Evolutionary conservation across 352 stramenopile species (phyloP).

Genomic region (Globisporangium nagaii): DNA sequence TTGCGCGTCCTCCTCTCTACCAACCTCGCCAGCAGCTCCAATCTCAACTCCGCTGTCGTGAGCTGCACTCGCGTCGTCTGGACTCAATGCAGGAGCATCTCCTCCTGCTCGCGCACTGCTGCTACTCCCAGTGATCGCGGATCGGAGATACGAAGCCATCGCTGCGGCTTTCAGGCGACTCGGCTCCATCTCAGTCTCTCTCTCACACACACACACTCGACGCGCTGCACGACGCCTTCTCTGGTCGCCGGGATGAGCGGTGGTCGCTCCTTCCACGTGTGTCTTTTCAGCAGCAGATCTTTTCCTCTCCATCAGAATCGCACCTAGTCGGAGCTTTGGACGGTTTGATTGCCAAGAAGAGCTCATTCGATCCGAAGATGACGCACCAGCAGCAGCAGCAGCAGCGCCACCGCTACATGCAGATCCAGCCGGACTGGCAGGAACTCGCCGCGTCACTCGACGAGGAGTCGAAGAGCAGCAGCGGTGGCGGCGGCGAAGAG

Average conservation of each 20-base stretch:
- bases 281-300: too few relatives aligned
- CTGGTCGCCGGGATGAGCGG: too few relatives aligned
- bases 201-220: background rate
- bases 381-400: background rate
- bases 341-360: too few relatives aligned
- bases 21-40: background rate
- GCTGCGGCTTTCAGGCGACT: conserved; percentile 14
- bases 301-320: background rate
- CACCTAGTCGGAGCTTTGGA: too few relatives aligned
- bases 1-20: background rate
- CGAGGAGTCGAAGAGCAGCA: background rate
- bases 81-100: background rate
- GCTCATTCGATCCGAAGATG: background rate
- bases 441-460: background rate
- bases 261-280: too few relatives aligned
- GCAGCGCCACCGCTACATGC: conserved; percentile 31
- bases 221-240: too few relatives aligned
- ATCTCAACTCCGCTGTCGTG: too few relatives aligned
- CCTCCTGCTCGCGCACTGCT: background rate
- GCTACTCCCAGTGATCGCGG: conserved; percentile 26
- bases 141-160: conserved; percentile 38
- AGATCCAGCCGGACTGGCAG: conserved; percentile 66
- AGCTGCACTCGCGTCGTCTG: background rate
- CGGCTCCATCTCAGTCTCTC: conserved; percentile 5
- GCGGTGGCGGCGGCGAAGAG: conserved; percentile 1